These are phyloP conservation scores for Rhodotorula sp. DNA, from an alignment of 1,284 basidiomycete genomes.

Conservation along the genomic window DNA sequence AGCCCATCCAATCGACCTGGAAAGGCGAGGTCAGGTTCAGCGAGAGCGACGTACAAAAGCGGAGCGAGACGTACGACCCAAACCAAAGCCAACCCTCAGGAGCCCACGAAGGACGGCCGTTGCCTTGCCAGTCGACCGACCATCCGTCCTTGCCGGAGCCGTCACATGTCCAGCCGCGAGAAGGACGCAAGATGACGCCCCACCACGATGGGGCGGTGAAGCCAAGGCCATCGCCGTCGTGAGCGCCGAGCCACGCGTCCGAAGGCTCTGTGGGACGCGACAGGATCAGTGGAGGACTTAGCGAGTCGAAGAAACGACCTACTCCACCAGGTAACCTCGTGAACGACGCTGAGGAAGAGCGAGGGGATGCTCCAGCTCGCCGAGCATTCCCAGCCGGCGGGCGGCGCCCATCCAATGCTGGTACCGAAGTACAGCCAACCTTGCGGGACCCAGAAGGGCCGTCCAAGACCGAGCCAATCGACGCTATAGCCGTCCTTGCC, in stretches of 20 bases:
- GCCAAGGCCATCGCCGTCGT: neutral
- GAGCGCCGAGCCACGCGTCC: neutral
- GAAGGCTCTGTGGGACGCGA: slow-evolving; percentile 1
- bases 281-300: neutral
- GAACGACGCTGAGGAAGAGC: neutral
- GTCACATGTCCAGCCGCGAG: neutral
- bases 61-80: neutral
- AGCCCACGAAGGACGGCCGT: neutral
- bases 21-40: neutral
- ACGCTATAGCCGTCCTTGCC: slow-evolving; percentile 18
- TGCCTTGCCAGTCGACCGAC: slow-evolving; percentile 3
- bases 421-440: slow-evolving; percentile 22
- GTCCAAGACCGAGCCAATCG: slow-evolving; percentile 10
- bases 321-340: neutral
- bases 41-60: neutral
- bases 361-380: neutral
- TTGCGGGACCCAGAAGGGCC: slow-evolving; percentile 5
- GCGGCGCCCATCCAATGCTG: slow-evolving; percentile 12
- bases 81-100: slow-evolving; percentile 10
- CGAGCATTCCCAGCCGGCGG: too few species aligned
- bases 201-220: slow-evolving; percentile 9
- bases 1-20: neutral
- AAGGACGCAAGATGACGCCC: neutral
- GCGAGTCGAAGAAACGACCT: neutral
- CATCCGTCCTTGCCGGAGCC: slow-evolving; percentile 14